Base-by-base conservation (phyloP, 73 alveolate species). In the Symbiodinium natans region DNA sequence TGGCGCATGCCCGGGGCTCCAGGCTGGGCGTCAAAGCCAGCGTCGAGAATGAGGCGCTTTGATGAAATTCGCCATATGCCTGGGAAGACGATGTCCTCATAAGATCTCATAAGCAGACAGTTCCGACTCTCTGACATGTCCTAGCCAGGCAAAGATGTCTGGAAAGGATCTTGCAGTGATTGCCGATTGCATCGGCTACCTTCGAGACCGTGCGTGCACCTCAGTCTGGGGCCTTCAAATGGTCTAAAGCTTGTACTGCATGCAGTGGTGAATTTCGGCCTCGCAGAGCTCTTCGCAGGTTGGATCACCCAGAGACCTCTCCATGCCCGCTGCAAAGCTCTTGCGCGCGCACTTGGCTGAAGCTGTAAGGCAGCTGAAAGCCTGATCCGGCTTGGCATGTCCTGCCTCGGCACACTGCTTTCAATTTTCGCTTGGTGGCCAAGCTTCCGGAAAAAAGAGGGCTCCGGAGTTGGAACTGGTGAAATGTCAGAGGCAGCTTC, bases 261-360 rank as follows among this genome's bases (percentile, higher is more conserved):
- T n/a, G n/a, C n/a, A n/a, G n/a, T n/a, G n/a, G n/a, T n/a, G n/a
- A n/a, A n/a, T n/a, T n/a, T n/a, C n/a, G n/a, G n/a, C n/a, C n/a
- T n/a, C n/a, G n/a, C n/a, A n/a, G n/a, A n/a, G n/a, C n/a, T n/a
- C n/a, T n/a, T n/a, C n/a, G 13, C 56, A 90, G 97, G 97, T 92
- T 33, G 99, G 99, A 39, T 84, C 90, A 40, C 99, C 99, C 9
- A 88, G 99, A 40, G 99, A 93, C 34, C 29, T 93, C 71, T 83
- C 93, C 41, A 77, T 77, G 88, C 99, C 94, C 34, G 94, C 99
- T 6, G 99, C 99, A 23, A 82, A 59, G 88, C 15, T 77, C 75
- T 63, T 93, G 77, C 93, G 99, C 23, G 99, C 88, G 82, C 94
- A 83, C 41, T n/a, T 93, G 83, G 98, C 92, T 5, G 98, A 92